phyloP scores from a whole-genome alignment of 805 yeast species.

The Kodamaea leandrae region DNA sequence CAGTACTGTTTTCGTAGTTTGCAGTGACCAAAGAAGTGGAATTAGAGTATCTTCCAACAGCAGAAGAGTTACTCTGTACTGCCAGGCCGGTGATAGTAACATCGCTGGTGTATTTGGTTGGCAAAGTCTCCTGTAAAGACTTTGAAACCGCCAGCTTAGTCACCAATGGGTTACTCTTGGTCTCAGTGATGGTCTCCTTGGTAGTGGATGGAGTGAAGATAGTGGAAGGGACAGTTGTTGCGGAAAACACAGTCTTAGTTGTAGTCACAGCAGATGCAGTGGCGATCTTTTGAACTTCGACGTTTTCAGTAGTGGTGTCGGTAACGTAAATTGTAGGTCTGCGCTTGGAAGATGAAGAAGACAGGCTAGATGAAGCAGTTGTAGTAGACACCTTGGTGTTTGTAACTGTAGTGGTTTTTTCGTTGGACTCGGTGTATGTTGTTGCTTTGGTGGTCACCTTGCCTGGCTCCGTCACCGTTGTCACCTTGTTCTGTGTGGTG shows the following conservation, averaged over 20 bases:
- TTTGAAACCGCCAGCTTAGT: slow-evolving; percentile 24
- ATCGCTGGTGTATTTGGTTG: slow-evolving; percentile 19
- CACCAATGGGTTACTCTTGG: slow-evolving; percentile 28
- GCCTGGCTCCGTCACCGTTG: no score
- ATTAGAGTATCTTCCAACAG: background rate
- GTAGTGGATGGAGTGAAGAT: slow-evolving; percentile 19
- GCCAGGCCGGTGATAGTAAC: slow-evolving; percentile 11
- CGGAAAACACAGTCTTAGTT: slow-evolving; percentile 26
- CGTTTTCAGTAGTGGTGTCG: slow-evolving; percentile 21
- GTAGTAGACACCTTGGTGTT: background rate
- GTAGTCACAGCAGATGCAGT: slow-evolving; percentile 27
- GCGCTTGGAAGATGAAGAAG: slow-evolving; percentile 3
- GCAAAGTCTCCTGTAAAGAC: slow-evolving; percentile 23
- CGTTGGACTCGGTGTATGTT: no score
- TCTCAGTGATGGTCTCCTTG: slow-evolving; percentile 19
- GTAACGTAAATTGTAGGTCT: slow-evolving; percentile 16
- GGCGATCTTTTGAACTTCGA: slow-evolving; percentile 11
- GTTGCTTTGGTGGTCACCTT: no score
- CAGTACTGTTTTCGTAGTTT: background rate
- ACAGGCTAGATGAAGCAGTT: background rate
- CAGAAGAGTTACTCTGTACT: background rate
- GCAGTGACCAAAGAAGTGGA: background rate
- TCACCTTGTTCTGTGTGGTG: no score
- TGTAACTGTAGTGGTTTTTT: background rate
- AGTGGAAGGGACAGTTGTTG: slow-evolving; percentile 25